Evolutionary conservation across 2,329 filamentous ascomycete species (phyloP), one percentile per base, ranked within the genome.

Genomic region (Harringtonia aguacate): DNA sequence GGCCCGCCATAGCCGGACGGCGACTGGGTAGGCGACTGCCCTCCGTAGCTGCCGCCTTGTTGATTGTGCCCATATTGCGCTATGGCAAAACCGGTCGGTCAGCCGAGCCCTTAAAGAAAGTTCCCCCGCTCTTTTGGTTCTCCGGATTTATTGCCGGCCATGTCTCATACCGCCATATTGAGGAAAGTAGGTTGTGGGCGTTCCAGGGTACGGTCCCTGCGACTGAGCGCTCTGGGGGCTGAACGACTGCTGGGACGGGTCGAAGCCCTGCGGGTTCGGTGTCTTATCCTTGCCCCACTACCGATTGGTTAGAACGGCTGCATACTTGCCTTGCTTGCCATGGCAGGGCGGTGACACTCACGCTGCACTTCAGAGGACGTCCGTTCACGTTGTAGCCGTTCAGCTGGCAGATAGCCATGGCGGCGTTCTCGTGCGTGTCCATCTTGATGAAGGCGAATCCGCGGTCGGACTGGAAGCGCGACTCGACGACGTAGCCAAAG

Each of bases 221-320:
- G 74, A 81, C 65, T 79, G 81, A 55, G 75, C 82, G 56, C 80
- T 86, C 61, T 89, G 85, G 43, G 89, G 79, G 55, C 77, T 81
- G 57, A 79, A 82, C 21, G 70, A 66, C 60, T 77, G 76, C 55
- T 75, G 83, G 55, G 84, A 81, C 60, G 85, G 90, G 55, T 86
- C 86, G 56, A 95, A 94, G 54, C 83, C 84, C 50, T 66, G 63
- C 53, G 81, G 77, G 56, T 79, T 88, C 24, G 92, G 87, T 43
- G 89, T 88, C 68, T 95, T 94, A 67, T 98, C 92, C 70, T 98
- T 98, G 61, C 92, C 92, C 92, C 92, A 98, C 90, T 97, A 59
- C 33, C 15, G 3, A 28, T 46, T n/a, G 43, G 3, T 22, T 21
- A 21, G n/a, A 14, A 35, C n/a, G n/a, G n/a, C n/a, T n/a, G n/a